A percentile compares a stretch with the other conserved stretches of the same genome.
These are phyloP conservation scores for Dillenia suffruticosa DNA, from an alignment of 164 flowering plant species.

Conservation along the genomic window DNA sequence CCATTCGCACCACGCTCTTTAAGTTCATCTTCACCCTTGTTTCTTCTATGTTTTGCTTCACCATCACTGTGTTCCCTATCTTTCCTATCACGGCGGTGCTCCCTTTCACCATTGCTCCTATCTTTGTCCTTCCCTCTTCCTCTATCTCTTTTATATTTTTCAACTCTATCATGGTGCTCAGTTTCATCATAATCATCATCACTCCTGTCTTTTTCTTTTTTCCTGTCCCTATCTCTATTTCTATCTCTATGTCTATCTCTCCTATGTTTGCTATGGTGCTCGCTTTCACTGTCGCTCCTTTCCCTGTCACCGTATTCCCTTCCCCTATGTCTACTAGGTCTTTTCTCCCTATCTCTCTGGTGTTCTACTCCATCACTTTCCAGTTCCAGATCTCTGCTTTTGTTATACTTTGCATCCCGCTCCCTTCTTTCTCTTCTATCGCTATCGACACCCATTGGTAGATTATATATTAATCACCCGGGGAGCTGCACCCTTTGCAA, in stretches of 20 bases:
- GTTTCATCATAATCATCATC: no score
- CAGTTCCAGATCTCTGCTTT: no score
- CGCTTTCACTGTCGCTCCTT: constrained; percentile 5
- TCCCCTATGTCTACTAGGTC: constrained; percentile 9
- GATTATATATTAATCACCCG: no score
- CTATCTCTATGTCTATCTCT: no score
- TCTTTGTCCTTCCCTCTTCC: constrained; percentile 13
- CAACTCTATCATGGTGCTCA: no score
- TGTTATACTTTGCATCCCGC: no score
- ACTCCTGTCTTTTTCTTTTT: no score
- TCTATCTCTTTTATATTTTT: constrained; percentile 11
- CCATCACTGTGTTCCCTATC: not conserved
- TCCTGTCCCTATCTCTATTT: no score
- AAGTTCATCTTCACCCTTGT: not conserved
- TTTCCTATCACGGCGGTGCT: not conserved
- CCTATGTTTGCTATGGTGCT: constrained; percentile 3
- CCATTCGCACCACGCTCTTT: not conserved
- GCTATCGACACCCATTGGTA: no score
- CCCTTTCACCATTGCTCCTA: constrained; percentile 13
- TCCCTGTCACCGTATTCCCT: constrained; percentile 14
- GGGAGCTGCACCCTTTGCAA: no score
- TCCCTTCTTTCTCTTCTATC: no score
- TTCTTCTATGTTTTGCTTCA: not conserved
- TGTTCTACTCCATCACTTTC: not conserved
- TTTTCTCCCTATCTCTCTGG: constrained; percentile 12